Evolutionary conservation across 1,139 yeast genomes (phyloP).

Genomic region (Pichia sp.): DNA sequence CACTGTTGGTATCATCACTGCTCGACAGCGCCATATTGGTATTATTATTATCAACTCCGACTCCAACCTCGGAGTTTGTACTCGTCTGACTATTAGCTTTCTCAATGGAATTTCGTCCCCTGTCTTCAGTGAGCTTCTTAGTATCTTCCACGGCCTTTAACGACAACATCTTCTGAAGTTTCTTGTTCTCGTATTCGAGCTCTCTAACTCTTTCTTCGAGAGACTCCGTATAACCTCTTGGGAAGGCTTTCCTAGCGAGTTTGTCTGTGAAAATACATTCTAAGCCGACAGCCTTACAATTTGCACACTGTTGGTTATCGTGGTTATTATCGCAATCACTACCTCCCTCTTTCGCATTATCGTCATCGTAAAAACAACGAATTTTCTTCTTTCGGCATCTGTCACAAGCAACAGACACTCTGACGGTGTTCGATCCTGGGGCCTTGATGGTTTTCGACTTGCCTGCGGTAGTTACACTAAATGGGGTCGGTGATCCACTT

Average conservation of each 20-base stretch:
- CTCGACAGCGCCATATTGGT: not conserved
- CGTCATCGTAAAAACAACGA: slow-evolving; percentile 53
- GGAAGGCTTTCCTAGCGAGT: slow-evolving; percentile 64
- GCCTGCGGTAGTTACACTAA: too few species aligned
- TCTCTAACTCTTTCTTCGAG: slow-evolving; percentile 55
- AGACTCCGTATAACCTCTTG: slow-evolving; percentile 71
- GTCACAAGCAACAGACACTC: slow-evolving; percentile 84
- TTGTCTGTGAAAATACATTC: slow-evolving; percentile 69
- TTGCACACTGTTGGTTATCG: slow-evolving; percentile 38
- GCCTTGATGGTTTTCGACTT: slow-evolving; percentile 49
- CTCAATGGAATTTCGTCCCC: slow-evolving; percentile 18
- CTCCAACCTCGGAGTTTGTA: not conserved
- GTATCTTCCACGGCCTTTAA: slow-evolving; percentile 39
- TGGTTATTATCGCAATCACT: slow-evolving; percentile 3
- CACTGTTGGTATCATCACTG: not conserved
- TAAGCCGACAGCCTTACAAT: slow-evolving; percentile 55
- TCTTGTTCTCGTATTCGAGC: slow-evolving; percentile 50
- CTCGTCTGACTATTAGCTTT: too few species aligned
- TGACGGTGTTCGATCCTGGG: slow-evolving; percentile 48
- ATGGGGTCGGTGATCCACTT: too few species aligned
- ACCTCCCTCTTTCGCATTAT: slow-evolving; percentile 10
- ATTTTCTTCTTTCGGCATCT: slow-evolving; percentile 78
- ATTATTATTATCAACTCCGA: not conserved
- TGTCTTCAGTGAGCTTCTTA: slow-evolving; percentile 48
- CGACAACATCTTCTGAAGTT: slow-evolving; percentile 45